Evolutionary conservation across 257 asterid species (phyloP).

Genomic region (Coffea canephora): DNA sequence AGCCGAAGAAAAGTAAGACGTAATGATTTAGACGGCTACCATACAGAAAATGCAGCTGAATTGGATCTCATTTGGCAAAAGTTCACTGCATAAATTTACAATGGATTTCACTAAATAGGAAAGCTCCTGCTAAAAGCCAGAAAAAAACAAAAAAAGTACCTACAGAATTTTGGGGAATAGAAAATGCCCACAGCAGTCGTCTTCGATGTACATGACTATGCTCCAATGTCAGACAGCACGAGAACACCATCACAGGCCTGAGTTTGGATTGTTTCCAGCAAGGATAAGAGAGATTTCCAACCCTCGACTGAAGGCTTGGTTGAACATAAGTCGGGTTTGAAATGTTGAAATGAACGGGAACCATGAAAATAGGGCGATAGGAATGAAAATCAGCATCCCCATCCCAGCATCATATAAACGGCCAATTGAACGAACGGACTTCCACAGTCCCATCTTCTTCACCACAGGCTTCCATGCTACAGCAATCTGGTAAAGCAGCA

Average conservation of each 20-base stretch:
- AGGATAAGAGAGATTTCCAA: constrained; percentile 95
- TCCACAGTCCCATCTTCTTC: constrained; percentile 91
- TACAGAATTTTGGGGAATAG: neutral
- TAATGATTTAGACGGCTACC: neutral
- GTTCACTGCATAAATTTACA: neutral
- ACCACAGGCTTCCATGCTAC: constrained; percentile 86
- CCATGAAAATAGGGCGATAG: constrained; percentile 85
- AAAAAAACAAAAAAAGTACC: neutral
- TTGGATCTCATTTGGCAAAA: neutral
- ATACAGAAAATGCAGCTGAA: neutral
- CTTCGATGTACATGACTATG: neutral
- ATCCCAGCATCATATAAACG: constrained; percentile 87
- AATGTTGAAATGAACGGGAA: constrained; percentile 93
- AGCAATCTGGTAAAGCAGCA: constrained; percentile 51
- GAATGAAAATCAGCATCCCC: constrained; percentile 86
- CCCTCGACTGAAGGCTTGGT: constrained; percentile 98
- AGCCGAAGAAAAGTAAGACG: neutral
- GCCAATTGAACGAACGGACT: constrained; percentile 79
- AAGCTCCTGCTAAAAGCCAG: neutral
- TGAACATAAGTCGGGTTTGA: constrained; percentile 97
- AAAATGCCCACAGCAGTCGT: no score
- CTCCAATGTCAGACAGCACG: neutral
- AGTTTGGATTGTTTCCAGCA: constrained; percentile 91
- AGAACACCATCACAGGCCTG: constrained; percentile 43
- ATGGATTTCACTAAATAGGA: no score